Conservation (phyloP, 2,329 filamentous ascomycete genomes). For the Alternaria sp. region DNA sequence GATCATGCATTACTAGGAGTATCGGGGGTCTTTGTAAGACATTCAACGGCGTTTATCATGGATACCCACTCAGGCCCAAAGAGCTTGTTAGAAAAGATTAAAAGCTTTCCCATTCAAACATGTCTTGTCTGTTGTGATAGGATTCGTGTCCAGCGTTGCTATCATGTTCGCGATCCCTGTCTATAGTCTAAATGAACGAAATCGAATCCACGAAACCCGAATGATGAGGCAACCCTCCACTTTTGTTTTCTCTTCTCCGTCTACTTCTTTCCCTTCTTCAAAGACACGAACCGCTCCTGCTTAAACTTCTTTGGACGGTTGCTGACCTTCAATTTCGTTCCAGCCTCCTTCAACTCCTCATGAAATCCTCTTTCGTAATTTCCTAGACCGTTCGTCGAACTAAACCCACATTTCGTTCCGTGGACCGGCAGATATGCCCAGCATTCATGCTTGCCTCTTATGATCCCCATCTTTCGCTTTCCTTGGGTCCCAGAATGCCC, state of each 20-base stretch:
- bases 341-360: neutral
- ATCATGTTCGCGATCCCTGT: neutral
- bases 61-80: neutral
- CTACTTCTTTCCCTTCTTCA: neutral
- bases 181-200: no score
- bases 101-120: neutral
- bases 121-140: neutral
- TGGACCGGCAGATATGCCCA: no score
- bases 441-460: no score
- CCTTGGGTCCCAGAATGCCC: no score
- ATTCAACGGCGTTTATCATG: neutral
- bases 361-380: neutral
- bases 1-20: neutral
- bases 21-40: accelerated
- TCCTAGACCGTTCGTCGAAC: neutral
- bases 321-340: neutral
- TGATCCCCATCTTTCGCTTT: no score
- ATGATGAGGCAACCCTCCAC: neutral
- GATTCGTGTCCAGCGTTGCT: neutral
- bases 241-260: neutral
- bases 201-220: no score
- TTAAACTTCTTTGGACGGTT: neutral
- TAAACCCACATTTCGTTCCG: no score
- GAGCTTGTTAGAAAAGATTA: neutral
- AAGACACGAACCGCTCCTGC: neutral